Base-by-base conservation (phyloP, 768 basidiomycete species). In the Termitomyces sp. region DNA sequence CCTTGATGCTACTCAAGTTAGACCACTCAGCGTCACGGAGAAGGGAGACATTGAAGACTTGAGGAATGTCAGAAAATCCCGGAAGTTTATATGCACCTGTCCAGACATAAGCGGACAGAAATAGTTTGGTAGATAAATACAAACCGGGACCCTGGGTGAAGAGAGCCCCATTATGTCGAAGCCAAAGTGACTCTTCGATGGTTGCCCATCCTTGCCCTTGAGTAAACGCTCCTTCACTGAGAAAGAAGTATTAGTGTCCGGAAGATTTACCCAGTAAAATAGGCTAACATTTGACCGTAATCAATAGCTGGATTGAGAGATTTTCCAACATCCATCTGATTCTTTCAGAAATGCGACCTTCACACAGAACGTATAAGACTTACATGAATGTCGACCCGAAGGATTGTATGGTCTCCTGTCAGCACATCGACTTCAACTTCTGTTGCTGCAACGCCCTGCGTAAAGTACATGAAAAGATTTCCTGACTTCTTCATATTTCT, bases 141-240 rank as follows among this genome's bases (percentile, higher is more conserved):
- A 2, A 22, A 54, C 60, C 60, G 41, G 61, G 61, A 8, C 61
- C 61, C 36, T 62, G 61, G 0, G 61, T 62, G 24, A 62, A 62
- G n/a, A 62, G 56, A 18, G 61, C 61, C 29, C 61, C 61, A 37
- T 59, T 62, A 2, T 59, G 55, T 39, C 58, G 58, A 54, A 62
- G 61, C 61, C 61, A 62, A 26, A 62, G 41, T 12, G 61, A 62
- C 26, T 62, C 61, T 46, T 62, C 61, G 12, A 62, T 56, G 4
- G 61, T 62, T 44, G 61, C 47, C 61, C 61, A 62, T 26, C 61
- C 61, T 51, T 62, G 61, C 20, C 61, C 61, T 57, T 62, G 61
- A 13, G 52, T 59, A 24, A 62, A 62, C 15, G 61, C 58, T 5
- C 61, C 61, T 47, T 62, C 61, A 13, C 61, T 62, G 29, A 9